These are phyloP conservation scores for Tetrastigma voinierianum DNA, from an alignment of 164 flowering plant genomes.

Conservation along the genomic window DNA sequence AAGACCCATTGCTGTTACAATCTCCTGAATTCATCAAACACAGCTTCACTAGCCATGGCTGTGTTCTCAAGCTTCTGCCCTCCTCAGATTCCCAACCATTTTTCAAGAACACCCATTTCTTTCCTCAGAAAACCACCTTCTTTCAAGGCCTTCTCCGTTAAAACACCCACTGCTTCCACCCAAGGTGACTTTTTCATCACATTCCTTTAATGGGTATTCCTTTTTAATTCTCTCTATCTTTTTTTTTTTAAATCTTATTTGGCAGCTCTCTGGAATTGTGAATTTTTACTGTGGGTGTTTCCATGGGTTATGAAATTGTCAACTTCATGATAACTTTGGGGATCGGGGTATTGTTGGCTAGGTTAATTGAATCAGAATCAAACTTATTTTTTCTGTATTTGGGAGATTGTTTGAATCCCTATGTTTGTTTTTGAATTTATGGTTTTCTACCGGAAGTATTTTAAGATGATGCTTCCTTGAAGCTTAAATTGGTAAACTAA, in stretches of 20 bases:
- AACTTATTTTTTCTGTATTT: no score
- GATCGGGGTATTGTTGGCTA: no score
- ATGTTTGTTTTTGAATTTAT: no score
- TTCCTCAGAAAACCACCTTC: conserved; percentile 24
- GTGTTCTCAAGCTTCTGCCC: conserved; percentile 42
- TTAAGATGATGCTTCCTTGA: no score
- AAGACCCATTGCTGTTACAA: conserved; percentile 8
- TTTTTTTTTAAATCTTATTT: not conserved
- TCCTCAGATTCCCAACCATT: conserved; percentile 28
- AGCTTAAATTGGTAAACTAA: no score
- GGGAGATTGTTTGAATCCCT: no score
- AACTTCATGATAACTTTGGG: no score
- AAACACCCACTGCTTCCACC: conserved; percentile 25
- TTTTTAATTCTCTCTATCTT: not conserved
- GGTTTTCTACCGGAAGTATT: no score
- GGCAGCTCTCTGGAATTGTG: no score
- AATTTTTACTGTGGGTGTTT: not conserved
- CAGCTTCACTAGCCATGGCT: conserved; percentile 34
- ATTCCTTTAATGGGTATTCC: not conserved
- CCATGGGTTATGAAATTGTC: not conserved
- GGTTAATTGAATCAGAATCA: no score
- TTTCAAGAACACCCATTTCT: conserved; percentile 29
- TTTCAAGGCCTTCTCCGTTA: conserved; percentile 41
- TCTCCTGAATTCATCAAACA: conserved; percentile 16
- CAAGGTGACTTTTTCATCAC: conserved; percentile 27